Conservation (phyloP, 2,329 filamentous ascomycete genomes). For the Sclerotinia trifoliorum region DNA sequence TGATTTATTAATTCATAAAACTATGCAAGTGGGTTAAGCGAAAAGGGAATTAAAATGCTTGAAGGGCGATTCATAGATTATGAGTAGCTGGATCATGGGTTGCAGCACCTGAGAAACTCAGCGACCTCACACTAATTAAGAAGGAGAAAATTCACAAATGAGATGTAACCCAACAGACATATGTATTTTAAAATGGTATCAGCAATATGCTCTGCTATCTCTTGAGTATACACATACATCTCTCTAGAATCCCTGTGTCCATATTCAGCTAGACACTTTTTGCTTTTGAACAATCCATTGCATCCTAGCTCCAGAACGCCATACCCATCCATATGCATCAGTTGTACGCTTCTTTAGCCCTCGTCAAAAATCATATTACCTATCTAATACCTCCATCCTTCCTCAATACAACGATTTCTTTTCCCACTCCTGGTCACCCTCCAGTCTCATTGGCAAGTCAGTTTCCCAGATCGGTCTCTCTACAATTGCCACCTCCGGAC, state of each 20-base stretch:
- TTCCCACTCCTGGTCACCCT: conserved; percentile 56
- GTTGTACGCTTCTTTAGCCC: not conserved
- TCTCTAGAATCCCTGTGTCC: not conserved
- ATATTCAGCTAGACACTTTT: conserved; percentile 12
- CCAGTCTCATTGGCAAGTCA: conserved; percentile 70
- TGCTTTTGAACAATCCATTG: conserved; percentile 8
- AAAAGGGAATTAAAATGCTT: too few species aligned
- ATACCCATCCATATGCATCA: conserved; percentile 15
- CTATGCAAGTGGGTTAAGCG: too few species aligned
- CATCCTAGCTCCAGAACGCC: conserved; percentile 17
- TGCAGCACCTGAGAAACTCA: too few species aligned
- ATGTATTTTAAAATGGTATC: conserved; percentile 13
- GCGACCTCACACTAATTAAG: not conserved
- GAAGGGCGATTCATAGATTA: too few species aligned
- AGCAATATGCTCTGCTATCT: conserved; percentile 4
- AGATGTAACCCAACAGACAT: not conserved
- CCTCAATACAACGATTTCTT: conserved; percentile 18
- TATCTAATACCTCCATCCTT: not conserved
- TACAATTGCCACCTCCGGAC: conserved; percentile 78
- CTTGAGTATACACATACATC: conserved; percentile 7
- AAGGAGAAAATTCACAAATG: not conserved
- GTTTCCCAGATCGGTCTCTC: conserved; percentile 85
- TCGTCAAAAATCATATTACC: conserved; percentile 5
- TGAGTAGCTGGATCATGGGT: too few species aligned
- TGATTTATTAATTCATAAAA: too few species aligned